Evolutionary conservation across 2,329 filamentous ascomycete species (phyloP), one percentile per base, ranked within the genome.

Genomic region (Zymoseptoria crescenta): DNA sequence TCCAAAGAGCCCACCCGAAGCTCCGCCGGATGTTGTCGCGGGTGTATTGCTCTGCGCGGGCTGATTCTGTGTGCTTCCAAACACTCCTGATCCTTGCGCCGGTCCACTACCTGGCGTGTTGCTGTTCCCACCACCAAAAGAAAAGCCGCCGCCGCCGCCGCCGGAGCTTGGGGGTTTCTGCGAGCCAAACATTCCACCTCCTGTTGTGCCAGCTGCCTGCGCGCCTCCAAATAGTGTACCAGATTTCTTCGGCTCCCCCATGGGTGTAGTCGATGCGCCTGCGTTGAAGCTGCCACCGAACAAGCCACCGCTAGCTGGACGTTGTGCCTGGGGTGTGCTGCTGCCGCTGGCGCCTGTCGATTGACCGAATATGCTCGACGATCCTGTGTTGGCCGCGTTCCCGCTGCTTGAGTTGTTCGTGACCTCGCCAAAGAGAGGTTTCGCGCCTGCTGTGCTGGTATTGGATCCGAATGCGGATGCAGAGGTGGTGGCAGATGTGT

Each of bases 191-290:
- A 64, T 48, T 2, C 60, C 57, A 51, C 60, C 52, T 21, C 58
- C 52, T 19, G 45, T 19, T 52, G 35, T 29, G 20, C 24, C n/a
- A 52, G 51, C 52, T 52, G 48, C 56, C 56, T n/a, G 30, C 52
- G 28, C 56, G 56, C n/a, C 58, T 29, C 57, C 57, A 10, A 59
- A 56, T 13, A 56, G 8, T 29, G 28, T 54, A n/a, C 51, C 54
- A 8, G 62, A 59, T 50, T 62, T 61, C 56, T 66, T 66, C 3
- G 64, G 64, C 50, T 66, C 64, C 28, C 64, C 64, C 28, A 61
- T 61, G 10, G 64, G 64, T 16, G 64, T 66, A 7, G 64, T 66
- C 13, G 60, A 63, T 49, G 62, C 59, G 41, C 57, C 62, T 20
- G 62, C 57, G 57, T 60, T 62, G 13, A 56, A 56, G 24, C 56